Evolutionary conservation across 2,329 filamentous ascomycete genomes (phyloP).

Genomic region (Fusarium clavum): DNA sequence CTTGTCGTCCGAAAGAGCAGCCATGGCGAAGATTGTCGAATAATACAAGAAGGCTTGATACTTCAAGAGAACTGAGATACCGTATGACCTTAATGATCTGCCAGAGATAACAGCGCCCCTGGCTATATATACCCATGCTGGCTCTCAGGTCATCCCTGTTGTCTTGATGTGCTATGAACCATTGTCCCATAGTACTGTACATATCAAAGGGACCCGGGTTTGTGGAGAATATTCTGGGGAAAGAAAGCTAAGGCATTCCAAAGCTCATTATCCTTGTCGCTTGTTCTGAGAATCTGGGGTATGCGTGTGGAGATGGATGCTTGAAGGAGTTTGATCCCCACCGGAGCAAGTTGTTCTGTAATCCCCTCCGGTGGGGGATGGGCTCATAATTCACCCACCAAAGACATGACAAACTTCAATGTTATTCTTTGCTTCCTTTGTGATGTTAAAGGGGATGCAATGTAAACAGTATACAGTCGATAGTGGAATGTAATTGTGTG

Average conservation of each 20-base stretch:
- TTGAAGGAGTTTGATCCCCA: constrained; percentile 1
- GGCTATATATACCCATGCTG: constrained; percentile 19
- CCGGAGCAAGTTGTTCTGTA: background rate
- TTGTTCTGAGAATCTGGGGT: constrained; percentile 7
- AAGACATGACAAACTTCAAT: background rate
- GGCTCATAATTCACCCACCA: background rate
- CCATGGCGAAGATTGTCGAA: background rate
- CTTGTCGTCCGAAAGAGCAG: constrained; percentile 24
- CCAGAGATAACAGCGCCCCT: background rate
- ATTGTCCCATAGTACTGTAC: background rate
- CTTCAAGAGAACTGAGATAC: background rate
- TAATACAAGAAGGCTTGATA: background rate
- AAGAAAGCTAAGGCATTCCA: background rate
- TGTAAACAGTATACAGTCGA: background rate
- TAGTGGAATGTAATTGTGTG: background rate
- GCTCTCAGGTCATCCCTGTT: background rate
- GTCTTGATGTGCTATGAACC: background rate
- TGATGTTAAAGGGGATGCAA: background rate
- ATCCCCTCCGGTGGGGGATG: constrained; percentile 16
- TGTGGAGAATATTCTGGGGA: constrained; percentile 23
- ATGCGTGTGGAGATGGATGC: constrained; percentile 5
- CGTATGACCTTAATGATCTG: background rate
- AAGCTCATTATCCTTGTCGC: background rate
- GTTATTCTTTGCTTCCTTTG: background rate
- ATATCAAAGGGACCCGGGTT: constrained; percentile 2